phyloP scores from a whole-genome alignment of 2,329 filamentous ascomycete genomes.

The Ceratocystis harringtonii region DNA sequence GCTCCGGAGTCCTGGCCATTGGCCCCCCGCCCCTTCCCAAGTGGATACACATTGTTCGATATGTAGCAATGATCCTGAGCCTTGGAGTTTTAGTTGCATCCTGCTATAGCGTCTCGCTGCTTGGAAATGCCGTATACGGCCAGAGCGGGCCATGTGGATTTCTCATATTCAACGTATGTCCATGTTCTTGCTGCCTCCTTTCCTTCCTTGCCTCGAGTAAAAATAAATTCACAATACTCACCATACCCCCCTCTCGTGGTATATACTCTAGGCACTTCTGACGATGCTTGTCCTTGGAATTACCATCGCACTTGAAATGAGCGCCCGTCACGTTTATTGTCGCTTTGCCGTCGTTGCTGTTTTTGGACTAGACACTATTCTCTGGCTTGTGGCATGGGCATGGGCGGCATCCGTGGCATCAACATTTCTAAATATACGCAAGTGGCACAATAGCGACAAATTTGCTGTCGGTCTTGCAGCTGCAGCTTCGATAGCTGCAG shows the following conservation, averaged over 20 bases:
- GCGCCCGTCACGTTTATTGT: conserved; percentile 26
- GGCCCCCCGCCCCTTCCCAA: conserved; percentile 27
- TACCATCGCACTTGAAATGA: conserved; percentile 26
- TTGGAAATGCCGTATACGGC: conserved; percentile 18
- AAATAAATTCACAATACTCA: background rate
- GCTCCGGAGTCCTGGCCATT: conserved; percentile 24
- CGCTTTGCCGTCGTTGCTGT: conserved; percentile 26
- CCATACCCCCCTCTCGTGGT: background rate
- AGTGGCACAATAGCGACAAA: conserved; percentile 12
- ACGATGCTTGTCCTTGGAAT: conserved; percentile 29
- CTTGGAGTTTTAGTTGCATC: conserved; percentile 28
- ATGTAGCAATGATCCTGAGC: conserved; percentile 28
- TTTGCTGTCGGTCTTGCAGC: conserved; percentile 26
- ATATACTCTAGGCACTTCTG: conserved; percentile 26
- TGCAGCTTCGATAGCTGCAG: conserved; percentile 29
- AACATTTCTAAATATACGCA: conserved; percentile 20
- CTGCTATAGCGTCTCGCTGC: conserved; percentile 28
- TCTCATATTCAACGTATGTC: conserved; percentile 33
- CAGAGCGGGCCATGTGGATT: conserved; percentile 28
- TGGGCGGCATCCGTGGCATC: conserved; percentile 28
- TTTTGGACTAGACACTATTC: conserved; percentile 27
- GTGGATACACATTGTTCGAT: conserved; percentile 27
- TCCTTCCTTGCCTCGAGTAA: background rate
- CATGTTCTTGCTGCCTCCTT: conserved; percentile 12
- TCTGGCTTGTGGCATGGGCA: conserved; percentile 32